phyloP scores from a whole-genome alignment of 352 stramenopile species.

The Thalassiosira pacifica region DNA sequence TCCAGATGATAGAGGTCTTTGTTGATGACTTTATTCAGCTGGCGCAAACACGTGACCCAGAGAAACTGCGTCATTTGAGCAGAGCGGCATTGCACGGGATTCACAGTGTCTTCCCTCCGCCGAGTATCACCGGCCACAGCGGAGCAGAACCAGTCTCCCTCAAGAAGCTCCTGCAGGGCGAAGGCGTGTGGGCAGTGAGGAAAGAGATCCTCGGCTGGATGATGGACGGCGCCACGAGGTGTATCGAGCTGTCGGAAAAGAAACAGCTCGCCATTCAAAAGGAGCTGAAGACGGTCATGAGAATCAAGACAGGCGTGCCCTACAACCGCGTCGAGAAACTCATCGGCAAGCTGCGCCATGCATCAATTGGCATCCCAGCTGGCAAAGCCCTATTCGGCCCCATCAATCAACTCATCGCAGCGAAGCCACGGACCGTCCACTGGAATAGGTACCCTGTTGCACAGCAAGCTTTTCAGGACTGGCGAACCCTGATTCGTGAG shows the following conservation, averaged over 20 bases:
- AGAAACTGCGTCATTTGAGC: constrained; percentile 11
- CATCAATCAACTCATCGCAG: constrained; percentile 10
- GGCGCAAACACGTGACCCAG: not conserved
- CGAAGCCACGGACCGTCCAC: not conserved
- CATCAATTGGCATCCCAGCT: constrained; percentile 12
- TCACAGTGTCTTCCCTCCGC: constrained; percentile 22
- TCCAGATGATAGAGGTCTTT: constrained; percentile 27
- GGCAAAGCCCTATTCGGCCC: constrained; percentile 23
- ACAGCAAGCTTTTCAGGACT: not conserved
- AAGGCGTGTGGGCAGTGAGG: constrained; percentile 6
- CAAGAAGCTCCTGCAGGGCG: constrained; percentile 18
- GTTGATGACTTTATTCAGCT: constrained; percentile 49
- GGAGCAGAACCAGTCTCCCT: constrained; percentile 5
- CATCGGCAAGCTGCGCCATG: constrained; percentile 21
- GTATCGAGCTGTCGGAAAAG: constrained; percentile 3
- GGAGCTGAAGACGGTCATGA: constrained; percentile 4
- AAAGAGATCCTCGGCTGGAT: constrained; percentile 40
- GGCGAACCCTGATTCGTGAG: not conserved
- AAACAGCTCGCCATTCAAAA: not conserved
- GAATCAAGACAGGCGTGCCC: not conserved
- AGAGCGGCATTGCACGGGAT: constrained; percentile 28
- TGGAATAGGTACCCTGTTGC: not conserved
- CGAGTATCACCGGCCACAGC: not conserved
- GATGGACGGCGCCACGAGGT: constrained; percentile 5
- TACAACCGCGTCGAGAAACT: constrained; percentile 7